These are phyloP conservation scores for Pythium pectinolyticum DNA, from an alignment of 352 stramenopile species.

Conservation along the genomic window DNA sequence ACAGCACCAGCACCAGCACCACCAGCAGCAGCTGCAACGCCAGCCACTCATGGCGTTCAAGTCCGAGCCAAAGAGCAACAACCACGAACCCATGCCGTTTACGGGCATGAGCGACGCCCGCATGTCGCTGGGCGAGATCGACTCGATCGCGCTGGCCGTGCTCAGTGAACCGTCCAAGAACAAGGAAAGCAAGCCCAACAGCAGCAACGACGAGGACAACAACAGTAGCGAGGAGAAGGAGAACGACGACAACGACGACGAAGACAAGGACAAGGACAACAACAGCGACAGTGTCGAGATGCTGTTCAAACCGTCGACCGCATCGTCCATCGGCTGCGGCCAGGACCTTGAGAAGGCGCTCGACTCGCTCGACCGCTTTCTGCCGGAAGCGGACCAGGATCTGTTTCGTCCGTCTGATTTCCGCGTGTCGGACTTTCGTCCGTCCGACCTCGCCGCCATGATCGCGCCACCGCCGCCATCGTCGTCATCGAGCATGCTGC, in stretches of 20 bases:
- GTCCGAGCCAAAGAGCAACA: slow-evolving; percentile 27
- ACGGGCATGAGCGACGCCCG: slow-evolving; percentile 44
- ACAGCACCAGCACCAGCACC: slow-evolving; percentile 44
- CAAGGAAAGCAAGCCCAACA: slow-evolving; percentile 6
- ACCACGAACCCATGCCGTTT: slow-evolving; percentile 74
- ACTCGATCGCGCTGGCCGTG: slow-evolving; percentile 64
- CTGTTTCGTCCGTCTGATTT: slow-evolving; percentile 52
- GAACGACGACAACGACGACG: slow-evolving; percentile 10
- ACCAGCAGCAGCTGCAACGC: not conserved
- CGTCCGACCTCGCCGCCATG: slow-evolving; percentile 20
- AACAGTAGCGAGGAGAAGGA: too few species aligned
- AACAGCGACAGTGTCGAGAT: slow-evolving; percentile 1
- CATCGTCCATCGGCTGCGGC: slow-evolving; percentile 28
- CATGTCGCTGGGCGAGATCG: slow-evolving; percentile 40
- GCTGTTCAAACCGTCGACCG: slow-evolving; percentile 21
- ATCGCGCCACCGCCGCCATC: slow-evolving; percentile 21
- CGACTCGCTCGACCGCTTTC: slow-evolving; percentile 69
- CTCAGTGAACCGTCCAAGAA: slow-evolving; percentile 35
- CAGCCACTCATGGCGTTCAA: slow-evolving; percentile 28
- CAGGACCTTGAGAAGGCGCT: slow-evolving; percentile 75
- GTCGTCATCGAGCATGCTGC: too few species aligned
- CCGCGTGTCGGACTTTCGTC: slow-evolving; percentile 25
- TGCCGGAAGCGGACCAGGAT: slow-evolving; percentile 68
- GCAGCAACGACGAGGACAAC: not conserved
- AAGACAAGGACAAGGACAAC: slow-evolving; percentile 13